A percentile compares a stretch with the other conserved stretches of the same genome.
phyloP scores from a whole-genome alignment of 441 rosid species.

The Hura crepitans region DNA sequence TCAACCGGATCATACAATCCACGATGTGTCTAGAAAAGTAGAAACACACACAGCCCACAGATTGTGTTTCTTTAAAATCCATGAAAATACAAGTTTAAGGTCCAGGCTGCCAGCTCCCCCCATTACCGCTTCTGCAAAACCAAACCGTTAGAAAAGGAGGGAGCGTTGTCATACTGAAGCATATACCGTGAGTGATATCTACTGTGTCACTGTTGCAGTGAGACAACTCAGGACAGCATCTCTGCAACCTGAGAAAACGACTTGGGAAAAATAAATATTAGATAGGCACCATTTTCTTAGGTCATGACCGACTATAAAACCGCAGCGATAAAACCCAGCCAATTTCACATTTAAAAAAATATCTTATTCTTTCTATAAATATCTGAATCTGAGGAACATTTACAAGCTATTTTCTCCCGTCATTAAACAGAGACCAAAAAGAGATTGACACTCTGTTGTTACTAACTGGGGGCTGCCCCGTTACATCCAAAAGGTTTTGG shows the following conservation, averaged over 20 bases:
- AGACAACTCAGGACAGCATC: too few relatives aligned
- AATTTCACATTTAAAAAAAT: not conserved
- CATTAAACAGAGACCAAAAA: slow-evolving; percentile 25
- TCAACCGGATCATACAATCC: too few relatives aligned
- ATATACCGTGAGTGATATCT: too few relatives aligned
- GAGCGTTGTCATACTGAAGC: too few relatives aligned
- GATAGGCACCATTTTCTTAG: not conserved
- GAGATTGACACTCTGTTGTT: slow-evolving; percentile 16
- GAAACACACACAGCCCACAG: too few relatives aligned
- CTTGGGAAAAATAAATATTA: not conserved
- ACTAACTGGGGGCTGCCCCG: slow-evolving; percentile 24
- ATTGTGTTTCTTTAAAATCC: too few relatives aligned
- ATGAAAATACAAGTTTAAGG: too few relatives aligned
- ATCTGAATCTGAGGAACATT: slow-evolving; percentile 28
- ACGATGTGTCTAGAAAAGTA: too few relatives aligned
- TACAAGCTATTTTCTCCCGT: slow-evolving; percentile 40
- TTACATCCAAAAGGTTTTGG: slow-evolving; percentile 22
- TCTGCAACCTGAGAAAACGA: not conserved
- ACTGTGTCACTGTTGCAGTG: too few relatives aligned
- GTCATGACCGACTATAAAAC: not conserved
- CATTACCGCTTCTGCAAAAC: too few relatives aligned
- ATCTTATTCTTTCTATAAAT: slow-evolving; percentile 22
- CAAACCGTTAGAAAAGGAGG: too few relatives aligned
- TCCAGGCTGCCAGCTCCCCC: too few relatives aligned
- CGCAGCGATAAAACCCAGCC: not conserved